These are phyloP conservation scores for Calonectria crousiana DNA, from an alignment of 2,329 filamentous ascomycete genomes.

Conservation along the genomic window DNA sequence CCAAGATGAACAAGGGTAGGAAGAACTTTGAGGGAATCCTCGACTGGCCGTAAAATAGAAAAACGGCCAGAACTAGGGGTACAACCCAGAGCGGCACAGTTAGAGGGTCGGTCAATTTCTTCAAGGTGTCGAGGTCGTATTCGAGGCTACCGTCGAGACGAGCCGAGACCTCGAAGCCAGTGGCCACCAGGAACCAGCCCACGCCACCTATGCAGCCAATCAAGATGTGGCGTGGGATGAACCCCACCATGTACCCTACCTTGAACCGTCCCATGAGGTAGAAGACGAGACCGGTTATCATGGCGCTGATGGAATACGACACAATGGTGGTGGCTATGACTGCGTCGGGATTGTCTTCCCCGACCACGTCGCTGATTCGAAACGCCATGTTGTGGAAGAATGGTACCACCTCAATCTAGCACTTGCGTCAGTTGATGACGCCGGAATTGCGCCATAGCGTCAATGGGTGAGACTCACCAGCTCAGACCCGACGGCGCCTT, in stretches of 20 bases:
- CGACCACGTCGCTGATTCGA: constrained; percentile 83
- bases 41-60: constrained; percentile 81
- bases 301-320: constrained; percentile 88
- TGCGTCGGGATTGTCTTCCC: constrained; percentile 83
- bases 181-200: constrained; percentile 92
- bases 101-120: constrained; percentile 78
- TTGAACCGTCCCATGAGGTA: constrained; percentile 89
- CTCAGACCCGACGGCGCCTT: constrained; percentile 92
- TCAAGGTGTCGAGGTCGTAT: constrained; percentile 82
- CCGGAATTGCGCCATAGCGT: not conserved
- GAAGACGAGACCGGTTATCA: constrained; percentile 92
- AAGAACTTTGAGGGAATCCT: constrained; percentile 86
- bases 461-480: constrained; percentile 67
- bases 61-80: constrained; percentile 80
- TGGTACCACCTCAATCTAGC: constrained; percentile 92
- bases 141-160: constrained; percentile 87
- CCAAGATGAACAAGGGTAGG: constrained; percentile 86
- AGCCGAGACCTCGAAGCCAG: constrained; percentile 93
- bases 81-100: constrained; percentile 87
- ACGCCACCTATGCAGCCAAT: constrained; percentile 98
- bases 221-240: constrained; percentile 95
- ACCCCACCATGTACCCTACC: constrained; percentile 93
- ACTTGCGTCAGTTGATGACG: constrained; percentile 18
- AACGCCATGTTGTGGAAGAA: constrained; percentile 99
- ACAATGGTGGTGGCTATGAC: constrained; percentile 96